phyloP scores from a whole-genome alignment of 1,139 yeast species.

The Lodderomyces beijingensis region DNA sequence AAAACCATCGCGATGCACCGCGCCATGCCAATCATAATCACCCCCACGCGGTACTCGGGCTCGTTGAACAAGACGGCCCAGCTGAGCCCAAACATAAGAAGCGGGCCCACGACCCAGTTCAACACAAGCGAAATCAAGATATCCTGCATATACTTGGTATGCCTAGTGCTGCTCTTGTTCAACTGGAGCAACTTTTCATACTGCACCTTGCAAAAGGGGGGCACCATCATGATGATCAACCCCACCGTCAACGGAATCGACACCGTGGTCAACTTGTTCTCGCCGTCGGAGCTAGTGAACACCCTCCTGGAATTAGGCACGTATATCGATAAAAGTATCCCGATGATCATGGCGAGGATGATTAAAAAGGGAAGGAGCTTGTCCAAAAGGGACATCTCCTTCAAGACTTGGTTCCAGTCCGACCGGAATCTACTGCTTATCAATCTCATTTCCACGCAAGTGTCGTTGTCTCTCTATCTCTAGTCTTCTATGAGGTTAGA shows the following conservation, averaged over 20 bases:
- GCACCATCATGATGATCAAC: slow-evolving; percentile 54
- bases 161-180: slow-evolving; percentile 10
- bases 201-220: slow-evolving; percentile 51
- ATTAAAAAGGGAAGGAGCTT: slow-evolving; percentile 26
- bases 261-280: slow-evolving; percentile 24
- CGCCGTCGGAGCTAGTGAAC: slow-evolving; percentile 16
- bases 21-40: slow-evolving; percentile 57
- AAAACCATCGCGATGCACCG: slow-evolving; percentile 64
- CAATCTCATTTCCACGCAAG: too few species aligned
- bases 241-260: slow-evolving; percentile 51
- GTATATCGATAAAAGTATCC: slow-evolving; percentile 29
- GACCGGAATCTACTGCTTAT: too few species aligned
- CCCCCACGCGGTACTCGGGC: slow-evolving; percentile 48
- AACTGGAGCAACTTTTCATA: slow-evolving; percentile 36
- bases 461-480: too few species aligned
- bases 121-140: slow-evolving; percentile 38
- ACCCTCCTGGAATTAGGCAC: slow-evolving; percentile 27
- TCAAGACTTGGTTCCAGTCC: slow-evolving; percentile 8
- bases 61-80: slow-evolving; percentile 51
- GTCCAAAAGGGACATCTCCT: slow-evolving; percentile 18
- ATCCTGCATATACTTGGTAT: slow-evolving; percentile 14
- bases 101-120: slow-evolving; percentile 58
- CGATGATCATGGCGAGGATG: slow-evolving; percentile 24
- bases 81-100: slow-evolving; percentile 53
- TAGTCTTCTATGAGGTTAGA: too few species aligned